These are phyloP conservation scores for Auriscalpium orientale DNA, from an alignment of 768 basidiomycete species.

Conservation along the genomic window DNA sequence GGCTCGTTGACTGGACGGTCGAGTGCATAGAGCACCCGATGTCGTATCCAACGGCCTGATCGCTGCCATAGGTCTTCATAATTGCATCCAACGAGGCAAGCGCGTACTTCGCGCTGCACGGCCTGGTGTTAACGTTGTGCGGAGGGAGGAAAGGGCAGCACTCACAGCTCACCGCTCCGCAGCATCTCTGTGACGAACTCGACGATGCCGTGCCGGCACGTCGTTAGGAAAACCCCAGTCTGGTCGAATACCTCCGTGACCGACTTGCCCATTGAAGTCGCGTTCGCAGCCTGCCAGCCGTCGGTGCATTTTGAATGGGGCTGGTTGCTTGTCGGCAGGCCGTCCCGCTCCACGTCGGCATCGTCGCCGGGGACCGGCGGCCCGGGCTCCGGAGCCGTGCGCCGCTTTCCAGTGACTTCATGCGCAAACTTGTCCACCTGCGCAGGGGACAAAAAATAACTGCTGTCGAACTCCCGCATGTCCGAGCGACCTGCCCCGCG, in stretches of 20 bases:
- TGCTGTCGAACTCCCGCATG: neutral
- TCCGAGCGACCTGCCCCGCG: neutral
- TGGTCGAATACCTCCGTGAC: neutral
- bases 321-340: neutral
- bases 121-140: neutral
- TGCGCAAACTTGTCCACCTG: neutral
- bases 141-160: neutral
- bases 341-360: neutral
- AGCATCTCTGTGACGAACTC: neutral
- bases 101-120: neutral
- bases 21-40: neutral
- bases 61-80: neutral
- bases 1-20: neutral
- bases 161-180: neutral
- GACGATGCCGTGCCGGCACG: neutral
- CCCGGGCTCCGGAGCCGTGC: neutral
- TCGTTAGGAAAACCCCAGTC: neutral
- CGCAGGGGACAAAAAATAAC: neutral
- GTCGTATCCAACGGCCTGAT: neutral
- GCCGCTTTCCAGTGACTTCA: neutral
- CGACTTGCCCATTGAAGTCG: neutral
- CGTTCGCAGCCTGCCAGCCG: neutral
- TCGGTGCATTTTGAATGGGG: neutral
- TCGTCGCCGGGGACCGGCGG: neutral
- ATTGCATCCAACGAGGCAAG: neutral